These are phyloP conservation scores for Nigrospora osmanthi DNA, from an alignment of 2,329 filamentous ascomycete genomes.

Conservation along the genomic window DNA sequence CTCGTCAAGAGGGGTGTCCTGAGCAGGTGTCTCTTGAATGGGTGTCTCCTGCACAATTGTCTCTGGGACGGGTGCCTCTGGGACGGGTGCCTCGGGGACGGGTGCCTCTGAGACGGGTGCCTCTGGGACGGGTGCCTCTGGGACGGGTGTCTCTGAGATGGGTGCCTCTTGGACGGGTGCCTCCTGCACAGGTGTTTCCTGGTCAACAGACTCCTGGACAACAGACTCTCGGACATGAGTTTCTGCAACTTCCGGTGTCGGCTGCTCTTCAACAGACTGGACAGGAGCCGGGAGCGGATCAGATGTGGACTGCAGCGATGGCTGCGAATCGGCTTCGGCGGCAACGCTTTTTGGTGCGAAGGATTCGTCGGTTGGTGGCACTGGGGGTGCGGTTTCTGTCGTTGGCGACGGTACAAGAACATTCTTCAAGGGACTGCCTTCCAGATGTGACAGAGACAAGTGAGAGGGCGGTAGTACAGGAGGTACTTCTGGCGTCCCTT, in stretches of 20 bases:
- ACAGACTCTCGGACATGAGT: not conserved
- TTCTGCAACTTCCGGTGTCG: not conserved
- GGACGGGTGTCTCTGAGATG: not conserved
- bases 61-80: not conserved
- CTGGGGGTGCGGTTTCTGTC: constrained; percentile 23
- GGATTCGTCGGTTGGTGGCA: constrained; percentile 7
- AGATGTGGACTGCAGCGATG: constrained; percentile 1
- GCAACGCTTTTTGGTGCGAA: constrained; percentile 1
- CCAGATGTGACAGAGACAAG: constrained; percentile 23
- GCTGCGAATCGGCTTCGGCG: constrained; percentile 4
- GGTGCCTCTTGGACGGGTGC: not conserved
- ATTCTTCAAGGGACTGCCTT: constrained; percentile 47
- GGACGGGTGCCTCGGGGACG: not conserved
- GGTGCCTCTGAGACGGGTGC: not conserved
- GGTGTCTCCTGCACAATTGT: not conserved
- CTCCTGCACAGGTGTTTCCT: not conserved
- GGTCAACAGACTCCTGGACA: not conserved
- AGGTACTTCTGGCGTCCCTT: constrained; percentile 17
- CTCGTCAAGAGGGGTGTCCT: no score
- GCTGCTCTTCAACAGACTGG: not conserved
- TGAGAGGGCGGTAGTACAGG: constrained; percentile 17
- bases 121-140: not conserved
- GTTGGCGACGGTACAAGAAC: constrained; percentile 39
- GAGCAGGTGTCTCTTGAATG: not conserved
- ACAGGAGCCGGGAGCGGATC: constrained; percentile 4